Conservation (phyloP, 495 filamentous ascomycete species). For the Daldinia vernicosa region DNA sequence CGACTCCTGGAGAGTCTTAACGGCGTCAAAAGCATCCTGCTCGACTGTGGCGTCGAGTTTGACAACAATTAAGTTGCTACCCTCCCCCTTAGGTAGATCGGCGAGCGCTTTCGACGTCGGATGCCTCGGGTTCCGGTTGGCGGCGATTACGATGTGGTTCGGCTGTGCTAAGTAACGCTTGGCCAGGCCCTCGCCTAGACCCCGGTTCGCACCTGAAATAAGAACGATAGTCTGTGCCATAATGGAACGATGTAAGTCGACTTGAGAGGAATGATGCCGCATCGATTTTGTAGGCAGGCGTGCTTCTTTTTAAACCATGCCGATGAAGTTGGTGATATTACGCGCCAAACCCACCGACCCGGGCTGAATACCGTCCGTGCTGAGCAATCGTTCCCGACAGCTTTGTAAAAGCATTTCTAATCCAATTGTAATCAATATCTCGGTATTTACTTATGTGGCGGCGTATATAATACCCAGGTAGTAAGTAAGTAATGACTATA, state of each 20-base stretch:
- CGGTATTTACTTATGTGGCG: neutral
- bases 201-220: slow-evolving; percentile 49
- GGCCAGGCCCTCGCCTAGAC: slow-evolving; percentile 44
- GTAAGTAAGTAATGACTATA: neutral
- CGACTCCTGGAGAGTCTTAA: slow-evolving; percentile 13
- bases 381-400: neutral
- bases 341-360: neutral
- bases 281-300: no score
- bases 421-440: neutral
- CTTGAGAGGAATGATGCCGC: no score
- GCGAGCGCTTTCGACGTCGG: slow-evolving; percentile 28
- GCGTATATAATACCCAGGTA: neutral
- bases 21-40: slow-evolving; percentile 25
- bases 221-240: slow-evolving; percentile 45
- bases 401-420: neutral
- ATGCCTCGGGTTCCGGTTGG: slow-evolving; percentile 44
- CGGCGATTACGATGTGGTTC: slow-evolving; percentile 49
- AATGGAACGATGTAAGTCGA: neutral
- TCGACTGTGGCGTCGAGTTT: slow-evolving; percentile 32
- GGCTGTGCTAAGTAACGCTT: slow-evolving; percentile 43
- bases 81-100: slow-evolving; percentile 28
- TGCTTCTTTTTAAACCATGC: neutral
- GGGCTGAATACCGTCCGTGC: neutral
- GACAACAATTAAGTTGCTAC: slow-evolving; percentile 35
- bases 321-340: neutral